These are phyloP conservation scores for Punctularia strigosozonata DNA, from an alignment of 768 basidiomycete species.

Conservation along the genomic window DNA sequence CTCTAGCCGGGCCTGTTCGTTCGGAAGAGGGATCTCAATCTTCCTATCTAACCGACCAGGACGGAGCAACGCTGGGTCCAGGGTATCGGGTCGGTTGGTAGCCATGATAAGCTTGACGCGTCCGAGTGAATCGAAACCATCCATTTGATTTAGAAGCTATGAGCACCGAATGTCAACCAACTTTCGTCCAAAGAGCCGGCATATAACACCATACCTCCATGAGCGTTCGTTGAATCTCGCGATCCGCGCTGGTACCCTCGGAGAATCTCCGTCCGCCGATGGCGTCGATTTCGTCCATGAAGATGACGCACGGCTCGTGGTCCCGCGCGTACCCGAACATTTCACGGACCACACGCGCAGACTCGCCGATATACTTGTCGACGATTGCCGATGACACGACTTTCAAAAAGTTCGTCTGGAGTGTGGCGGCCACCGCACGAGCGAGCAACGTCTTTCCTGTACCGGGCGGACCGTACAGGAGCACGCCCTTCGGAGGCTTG, in stretches of 20 bases:
- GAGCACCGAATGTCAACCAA: not conserved
- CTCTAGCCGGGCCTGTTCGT: slow-evolving; percentile 91
- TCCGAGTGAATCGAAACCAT: slow-evolving; percentile 96
- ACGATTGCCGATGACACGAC: slow-evolving; percentile 98
- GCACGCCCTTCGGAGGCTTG: slow-evolving; percentile 90
- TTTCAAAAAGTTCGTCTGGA: slow-evolving; percentile 95
- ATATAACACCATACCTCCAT: slow-evolving; percentile 63
- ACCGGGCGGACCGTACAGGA: slow-evolving; percentile 93
- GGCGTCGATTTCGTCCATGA: slow-evolving; percentile 98
- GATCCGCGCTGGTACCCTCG: slow-evolving; percentile 94
- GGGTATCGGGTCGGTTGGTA: slow-evolving; percentile 97
- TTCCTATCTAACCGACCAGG: slow-evolving; percentile 95
- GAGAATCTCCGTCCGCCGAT: slow-evolving; percentile 87
- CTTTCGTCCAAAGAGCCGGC: not conserved
- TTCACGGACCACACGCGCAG: slow-evolving; percentile 89
- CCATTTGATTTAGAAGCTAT: slow-evolving; percentile 96
- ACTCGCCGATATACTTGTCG: slow-evolving; percentile 98
- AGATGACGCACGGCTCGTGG: slow-evolving; percentile 97
- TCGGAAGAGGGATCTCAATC: slow-evolving; percentile 95
- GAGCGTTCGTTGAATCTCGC: slow-evolving; percentile 95
- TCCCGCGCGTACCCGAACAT: slow-evolving; percentile 99
- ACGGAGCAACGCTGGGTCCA: slow-evolving; percentile 92
- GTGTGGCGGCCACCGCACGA: slow-evolving; percentile 88
- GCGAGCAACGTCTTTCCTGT: slow-evolving; percentile 95
- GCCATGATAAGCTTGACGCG: slow-evolving; percentile 98